Base-by-base conservation (phyloP, 2,329 filamentous ascomycete species). In the Grosmannia clavigera region DNA sequence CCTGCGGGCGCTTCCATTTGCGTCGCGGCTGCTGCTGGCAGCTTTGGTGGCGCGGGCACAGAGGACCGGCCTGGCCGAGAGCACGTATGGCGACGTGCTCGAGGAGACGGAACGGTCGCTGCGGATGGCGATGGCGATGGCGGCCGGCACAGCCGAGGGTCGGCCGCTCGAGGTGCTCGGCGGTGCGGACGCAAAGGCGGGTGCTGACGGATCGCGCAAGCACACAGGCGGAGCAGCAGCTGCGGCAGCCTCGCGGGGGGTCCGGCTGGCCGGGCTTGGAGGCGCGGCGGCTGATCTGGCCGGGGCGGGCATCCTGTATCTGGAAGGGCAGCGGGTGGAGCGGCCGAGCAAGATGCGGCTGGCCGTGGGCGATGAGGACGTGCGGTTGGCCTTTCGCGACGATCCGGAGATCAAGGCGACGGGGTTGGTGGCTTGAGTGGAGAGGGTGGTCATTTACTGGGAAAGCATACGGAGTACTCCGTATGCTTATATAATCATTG, bases 291-390 rank as follows among this genome's bases (percentile, higher is more conserved):
- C 90, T 61, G 91, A 92, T 61, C 78, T 99, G 25, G 86, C 89
- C 63, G 91, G 94, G 62, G 90, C 92, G 0, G 94, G 94, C 0
- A 83, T 99, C 58, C 79, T 99, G 61, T 89, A 90, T 6, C 72
- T 99, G 58, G 94, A 99, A 71, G 82, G 82, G 4, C 82, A 86
- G 62, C 85, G 85, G 65, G 87, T 91, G 0, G 92, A 97, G 70
- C 80, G 94, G 52, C 90, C 90, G 27, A 92, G 90, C 60, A 92
- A 95, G 71, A 82, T 99, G 50, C 81, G 92, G 60, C 77, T 99
- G 60, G 85, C 89, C 27, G 86, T 97, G 65, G 88, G 89, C 14
- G 90, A 96, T 62, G 92, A 97, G 68, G 92, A 99, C 73, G 84
- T 99, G 33, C 87, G 87, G 69, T 81, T 90, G 70, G 94, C 92